Evolutionary conservation across 164 flowering plant genomes (phyloP).

Genomic region (Stephania cephalantha): DNA sequence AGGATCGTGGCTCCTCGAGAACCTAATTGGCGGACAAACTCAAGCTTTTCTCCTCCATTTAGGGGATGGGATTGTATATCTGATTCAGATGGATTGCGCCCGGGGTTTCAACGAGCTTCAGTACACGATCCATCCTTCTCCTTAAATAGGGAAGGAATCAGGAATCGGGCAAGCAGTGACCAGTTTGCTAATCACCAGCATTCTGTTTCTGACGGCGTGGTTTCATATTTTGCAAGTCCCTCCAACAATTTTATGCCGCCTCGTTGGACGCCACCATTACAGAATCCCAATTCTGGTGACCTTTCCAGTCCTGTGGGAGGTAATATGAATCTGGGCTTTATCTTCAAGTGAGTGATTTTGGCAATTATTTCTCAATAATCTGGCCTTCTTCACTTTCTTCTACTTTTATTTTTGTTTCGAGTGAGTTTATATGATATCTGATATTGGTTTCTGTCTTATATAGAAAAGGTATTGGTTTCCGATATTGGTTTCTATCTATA

Average conservation of each 20-base stretch:
- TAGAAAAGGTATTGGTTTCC: too few species aligned
- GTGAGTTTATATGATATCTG: neutral
- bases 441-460: too few species aligned
- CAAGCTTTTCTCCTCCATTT: slow-evolving; percentile 40
- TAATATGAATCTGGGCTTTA: slow-evolving; percentile 11
- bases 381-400: slow-evolving; percentile 2
- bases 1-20: slow-evolving; percentile 28
- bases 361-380: neutral
- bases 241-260: slow-evolving; percentile 26
- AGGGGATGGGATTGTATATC: slow-evolving; percentile 40
- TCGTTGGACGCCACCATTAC: slow-evolving; percentile 34
- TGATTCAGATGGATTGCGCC: slow-evolving; percentile 29
- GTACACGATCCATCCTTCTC: slow-evolving; percentile 27
- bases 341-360: neutral
- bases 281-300: slow-evolving; percentile 20
- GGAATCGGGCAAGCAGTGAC: slow-evolving; percentile 34
- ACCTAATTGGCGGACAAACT: slow-evolving; percentile 37
- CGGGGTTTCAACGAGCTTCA: slow-evolving; percentile 21
- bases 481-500: too few species aligned
- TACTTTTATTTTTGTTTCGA: neutral
- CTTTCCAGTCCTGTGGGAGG: slow-evolving; percentile 26
- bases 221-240: slow-evolving; percentile 38
- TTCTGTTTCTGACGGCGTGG: slow-evolving; percentile 44
- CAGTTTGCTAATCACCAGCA: slow-evolving; percentile 34
- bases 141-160: slow-evolving; percentile 31